Evolutionary conservation across 805 yeast genomes (phyloP).

Genomic region (Candida maesae): DNA sequence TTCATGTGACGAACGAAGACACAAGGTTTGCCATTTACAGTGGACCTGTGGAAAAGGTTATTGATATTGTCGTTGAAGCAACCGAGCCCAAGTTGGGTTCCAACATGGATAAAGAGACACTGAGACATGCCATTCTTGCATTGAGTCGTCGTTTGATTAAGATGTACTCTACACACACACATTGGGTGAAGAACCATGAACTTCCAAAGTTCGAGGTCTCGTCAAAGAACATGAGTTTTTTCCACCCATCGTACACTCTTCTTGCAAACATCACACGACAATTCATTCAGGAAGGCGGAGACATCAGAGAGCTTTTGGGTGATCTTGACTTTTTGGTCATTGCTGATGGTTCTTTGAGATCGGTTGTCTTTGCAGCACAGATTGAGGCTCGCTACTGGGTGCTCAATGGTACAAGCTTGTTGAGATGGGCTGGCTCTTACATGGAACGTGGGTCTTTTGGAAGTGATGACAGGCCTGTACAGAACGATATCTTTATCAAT

Average conservation of each 20-base stretch:
- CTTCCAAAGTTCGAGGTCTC: slow-evolving; percentile 41
- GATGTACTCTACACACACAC: not conserved
- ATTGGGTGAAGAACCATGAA: slow-evolving; percentile 25
- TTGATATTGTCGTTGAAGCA: slow-evolving; percentile 39
- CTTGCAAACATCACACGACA: slow-evolving; percentile 34
- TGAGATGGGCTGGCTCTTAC: slow-evolving; percentile 49
- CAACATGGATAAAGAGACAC: not conserved
- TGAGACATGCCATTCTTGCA: slow-evolving; percentile 2
- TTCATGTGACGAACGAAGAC: slow-evolving; percentile 61
- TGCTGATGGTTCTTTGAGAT: slow-evolving; percentile 56
- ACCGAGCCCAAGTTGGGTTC: not conserved
- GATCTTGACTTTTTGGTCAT: slow-evolving; percentile 38
- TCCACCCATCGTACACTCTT: slow-evolving; percentile 57
- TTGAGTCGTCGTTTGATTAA: slow-evolving; percentile 1
- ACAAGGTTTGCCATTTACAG: slow-evolving; percentile 47
- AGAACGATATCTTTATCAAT: slow-evolving; percentile 66
- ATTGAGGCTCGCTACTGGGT: slow-evolving; percentile 67
- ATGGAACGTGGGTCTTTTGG: slow-evolving; percentile 34
- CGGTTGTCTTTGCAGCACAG: slow-evolving; percentile 59
- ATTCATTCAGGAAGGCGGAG: not conserved
- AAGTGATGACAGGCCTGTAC: slow-evolving; percentile 48
- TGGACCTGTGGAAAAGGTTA: slow-evolving; percentile 42
- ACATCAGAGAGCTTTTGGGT: not conserved
- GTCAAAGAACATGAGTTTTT: slow-evolving; percentile 47
- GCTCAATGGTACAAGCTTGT: slow-evolving; percentile 59